Percentiles rank a stretch among this genome's conserved stretches.
Evolutionary conservation across 306 rosid genomes (phyloP).

Genomic region (Echinosophora koreensis): DNA sequence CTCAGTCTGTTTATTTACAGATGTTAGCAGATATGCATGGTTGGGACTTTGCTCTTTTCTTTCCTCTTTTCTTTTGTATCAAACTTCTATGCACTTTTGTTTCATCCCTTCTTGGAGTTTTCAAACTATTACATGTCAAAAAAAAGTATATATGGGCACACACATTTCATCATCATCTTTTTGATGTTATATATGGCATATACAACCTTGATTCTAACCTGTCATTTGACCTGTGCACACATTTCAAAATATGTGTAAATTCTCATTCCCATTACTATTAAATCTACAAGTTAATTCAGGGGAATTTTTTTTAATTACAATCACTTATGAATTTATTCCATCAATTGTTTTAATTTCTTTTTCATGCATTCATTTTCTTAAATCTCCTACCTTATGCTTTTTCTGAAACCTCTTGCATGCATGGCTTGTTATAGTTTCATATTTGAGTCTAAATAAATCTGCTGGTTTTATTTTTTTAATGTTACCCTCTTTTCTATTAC

Average conservation of each 20-base stretch:
- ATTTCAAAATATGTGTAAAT: not conserved
- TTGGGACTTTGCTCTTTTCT: not conserved
- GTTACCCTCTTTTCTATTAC: constrained; percentile 26
- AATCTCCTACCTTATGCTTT: constrained; percentile 22
- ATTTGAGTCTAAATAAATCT: constrained; percentile 24
- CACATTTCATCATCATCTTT: not conserved
- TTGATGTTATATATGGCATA: not conserved
- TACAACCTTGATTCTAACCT: not conserved
- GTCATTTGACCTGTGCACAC: constrained; percentile 3
- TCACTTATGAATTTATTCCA: constrained; percentile 27
- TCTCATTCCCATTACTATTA: constrained; percentile 7
- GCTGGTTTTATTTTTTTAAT: not conserved
- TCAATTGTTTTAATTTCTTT: constrained; percentile 7
- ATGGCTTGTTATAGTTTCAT: constrained; percentile 5
- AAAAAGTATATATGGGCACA: not conserved
- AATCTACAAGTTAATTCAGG: constrained; percentile 27
- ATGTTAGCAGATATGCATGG: constrained; percentile 21
- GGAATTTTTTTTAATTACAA: constrained; percentile 3
- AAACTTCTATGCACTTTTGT: constrained; percentile 16
- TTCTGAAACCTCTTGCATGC: constrained; percentile 27
- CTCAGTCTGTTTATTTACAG: not conserved
- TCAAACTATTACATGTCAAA: constrained; percentile 29
- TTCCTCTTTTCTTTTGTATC: not conserved
- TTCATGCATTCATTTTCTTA: constrained; percentile 26
- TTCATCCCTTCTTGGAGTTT: not conserved